A percentile compares a stretch with the other conserved stretches of the same genome.
These are phyloP conservation scores for Trichoderma koningii DNA, from an alignment of 2,329 filamentous ascomycete species.

Conservation along the genomic window DNA sequence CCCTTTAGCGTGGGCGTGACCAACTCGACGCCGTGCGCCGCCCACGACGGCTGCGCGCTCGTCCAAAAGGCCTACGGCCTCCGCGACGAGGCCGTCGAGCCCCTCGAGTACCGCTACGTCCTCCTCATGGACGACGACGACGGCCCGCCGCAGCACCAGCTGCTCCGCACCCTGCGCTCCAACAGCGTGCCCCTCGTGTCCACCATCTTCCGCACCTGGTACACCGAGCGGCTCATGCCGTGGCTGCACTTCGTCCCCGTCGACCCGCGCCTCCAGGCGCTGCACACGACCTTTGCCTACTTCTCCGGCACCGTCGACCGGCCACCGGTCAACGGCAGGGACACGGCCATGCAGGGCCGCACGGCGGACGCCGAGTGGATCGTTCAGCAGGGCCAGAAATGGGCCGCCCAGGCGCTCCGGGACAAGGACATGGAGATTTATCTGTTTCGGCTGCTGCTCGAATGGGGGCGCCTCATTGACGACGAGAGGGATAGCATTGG, in stretches of 20 bases:
- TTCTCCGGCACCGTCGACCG: slow-evolving; percentile 61
- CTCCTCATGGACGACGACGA: slow-evolving; percentile 72
- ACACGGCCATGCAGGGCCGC: slow-evolving; percentile 52
- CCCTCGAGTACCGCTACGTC: slow-evolving; percentile 69
- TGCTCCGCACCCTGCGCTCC: slow-evolving; percentile 67
- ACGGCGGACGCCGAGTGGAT: slow-evolving; percentile 62
- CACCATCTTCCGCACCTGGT: slow-evolving; percentile 77
- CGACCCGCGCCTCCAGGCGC: slow-evolving; percentile 69
- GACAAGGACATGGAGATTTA: slow-evolving; percentile 80
- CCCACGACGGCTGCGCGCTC: slow-evolving; percentile 39
- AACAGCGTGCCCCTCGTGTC: slow-evolving; percentile 69
- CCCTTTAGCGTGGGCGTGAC: slow-evolving; percentile 62
- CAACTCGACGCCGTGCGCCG: slow-evolving; percentile 58
- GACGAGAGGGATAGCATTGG: slow-evolving; percentile 56
- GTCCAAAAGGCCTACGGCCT: slow-evolving; percentile 39
- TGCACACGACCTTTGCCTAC: slow-evolving; percentile 74
- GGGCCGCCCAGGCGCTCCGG: slow-evolving; percentile 64
- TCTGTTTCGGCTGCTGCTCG: slow-evolving; percentile 73
- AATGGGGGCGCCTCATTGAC: slow-evolving; percentile 72
- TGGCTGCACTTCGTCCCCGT: slow-evolving; percentile 83
- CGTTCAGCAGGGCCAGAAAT: slow-evolving; percentile 63
- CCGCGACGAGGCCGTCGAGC: slow-evolving; percentile 46
- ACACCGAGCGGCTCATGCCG: slow-evolving; percentile 69
- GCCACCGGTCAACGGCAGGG: slow-evolving; percentile 47
- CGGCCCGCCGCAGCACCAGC: slow-evolving; percentile 58